Evolutionary conservation across 73 alveolate genomes (phyloP).

Genomic region (Uronychia setigera): DNA sequence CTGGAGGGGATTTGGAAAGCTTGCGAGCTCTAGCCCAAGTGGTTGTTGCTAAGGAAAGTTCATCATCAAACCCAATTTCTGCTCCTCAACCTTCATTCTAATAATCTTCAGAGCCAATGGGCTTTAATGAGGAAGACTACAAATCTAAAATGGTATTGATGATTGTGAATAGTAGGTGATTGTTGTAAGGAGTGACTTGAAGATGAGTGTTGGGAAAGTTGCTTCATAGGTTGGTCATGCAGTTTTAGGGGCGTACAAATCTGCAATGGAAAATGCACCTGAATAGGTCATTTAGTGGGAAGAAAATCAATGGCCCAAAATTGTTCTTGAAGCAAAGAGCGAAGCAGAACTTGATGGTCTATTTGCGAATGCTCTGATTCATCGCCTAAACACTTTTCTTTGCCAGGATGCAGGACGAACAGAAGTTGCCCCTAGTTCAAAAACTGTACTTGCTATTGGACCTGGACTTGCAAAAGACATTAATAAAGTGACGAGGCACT

Average conservation of each 20-base stretch:
- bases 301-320: constrained; percentile 72
- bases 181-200: constrained; percentile 74
- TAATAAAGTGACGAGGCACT: constrained; percentile 16
- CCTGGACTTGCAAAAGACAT: constrained; percentile 54
- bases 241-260: constrained; percentile 74
- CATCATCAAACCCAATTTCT: too few species aligned
- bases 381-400: constrained; percentile 56
- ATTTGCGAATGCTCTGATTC: constrained; percentile 48
- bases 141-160: neutral
- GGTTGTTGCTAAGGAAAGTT: too few species aligned
- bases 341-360: constrained; percentile 61
- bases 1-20: neutral
- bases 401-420: constrained; percentile 92
- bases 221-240: constrained; percentile 87
- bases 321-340: constrained; percentile 63
- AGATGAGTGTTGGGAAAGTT: constrained; percentile 84
- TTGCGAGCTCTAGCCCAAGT: neutral
- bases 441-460: constrained; percentile 87
- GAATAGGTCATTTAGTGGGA: constrained; percentile 70
- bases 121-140: neutral
- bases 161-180: constrained; percentile 30
- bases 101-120: neutral
- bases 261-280: constrained; percentile 47
- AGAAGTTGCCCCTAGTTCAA: constrained; percentile 73
- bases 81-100: neutral